Conservation (phyloP, 2,329 filamentous ascomycete species). For the Pyricularia pennisetigena region DNA sequence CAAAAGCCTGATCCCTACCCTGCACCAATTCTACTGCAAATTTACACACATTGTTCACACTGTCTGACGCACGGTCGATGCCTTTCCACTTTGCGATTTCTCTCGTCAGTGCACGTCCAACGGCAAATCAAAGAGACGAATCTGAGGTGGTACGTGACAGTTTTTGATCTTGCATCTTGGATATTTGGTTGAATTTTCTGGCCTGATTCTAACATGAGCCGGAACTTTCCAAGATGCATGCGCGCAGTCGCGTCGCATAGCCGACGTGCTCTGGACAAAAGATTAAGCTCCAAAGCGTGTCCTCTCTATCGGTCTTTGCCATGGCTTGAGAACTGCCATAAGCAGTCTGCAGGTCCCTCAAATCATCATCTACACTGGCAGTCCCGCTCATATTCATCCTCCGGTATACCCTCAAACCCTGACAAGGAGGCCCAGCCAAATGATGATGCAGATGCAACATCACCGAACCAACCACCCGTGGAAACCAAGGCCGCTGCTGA, state of each 20-base stretch:
- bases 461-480: not conserved
- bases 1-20: not conserved
- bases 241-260: not conserved
- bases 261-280: not conserved
- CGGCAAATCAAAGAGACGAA: not conserved
- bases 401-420: not conserved
- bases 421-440: not conserved
- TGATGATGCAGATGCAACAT: not conserved
- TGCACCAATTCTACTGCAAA: not conserved
- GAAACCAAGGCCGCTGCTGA: not conserved
- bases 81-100: not conserved
- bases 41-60: not conserved
- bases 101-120: not conserved
- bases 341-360: not conserved
- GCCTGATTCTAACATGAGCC: not conserved
- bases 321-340: not conserved
- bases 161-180: not conserved
- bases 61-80: not conserved
- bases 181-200: not conserved
- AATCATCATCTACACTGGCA: not conserved
- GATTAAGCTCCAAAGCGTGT: not conserved
- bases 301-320: not conserved
- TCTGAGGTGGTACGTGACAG: not conserved
- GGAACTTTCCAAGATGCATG: not conserved
- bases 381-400: not conserved